A percentile compares a stretch with the other conserved stretches of the same genome.
Evolutionary conservation across 2,329 filamentous ascomycete genomes (phyloP).

Genomic region (Lasiodiplodia theobromae): DNA sequence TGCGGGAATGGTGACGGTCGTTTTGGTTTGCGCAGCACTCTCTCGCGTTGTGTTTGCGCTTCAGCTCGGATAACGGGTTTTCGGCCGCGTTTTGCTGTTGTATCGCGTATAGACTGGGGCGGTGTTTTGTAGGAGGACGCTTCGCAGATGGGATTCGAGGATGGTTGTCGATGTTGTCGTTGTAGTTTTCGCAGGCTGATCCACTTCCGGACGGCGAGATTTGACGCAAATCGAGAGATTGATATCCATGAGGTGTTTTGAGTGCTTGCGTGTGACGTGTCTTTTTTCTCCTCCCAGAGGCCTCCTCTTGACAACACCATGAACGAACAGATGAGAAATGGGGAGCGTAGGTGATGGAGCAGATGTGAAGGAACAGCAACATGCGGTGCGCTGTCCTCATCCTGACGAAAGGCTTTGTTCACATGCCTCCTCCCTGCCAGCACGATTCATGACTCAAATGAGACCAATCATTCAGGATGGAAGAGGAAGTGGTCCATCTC

Average conservation of each 20-base stretch:
- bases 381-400: neutral
- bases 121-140: slow-evolving; percentile 2
- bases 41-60: neutral
- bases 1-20: neutral
- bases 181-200: neutral
- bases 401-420: neutral
- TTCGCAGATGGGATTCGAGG: neutral
- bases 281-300: neutral
- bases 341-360: neutral
- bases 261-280: neutral
- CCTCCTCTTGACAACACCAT: neutral
- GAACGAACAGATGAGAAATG: neutral
- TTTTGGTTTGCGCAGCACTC: neutral
- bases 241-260: neutral
- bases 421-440: neutral
- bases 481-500: neutral
- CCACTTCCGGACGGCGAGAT: neutral
- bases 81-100: neutral
- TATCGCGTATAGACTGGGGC: neutral
- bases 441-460: neutral
- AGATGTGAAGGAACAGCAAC: neutral
- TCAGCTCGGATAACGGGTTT: neutral
- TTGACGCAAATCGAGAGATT: slow-evolving; percentile 17
- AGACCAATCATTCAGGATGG: neutral
- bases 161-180: neutral